These are phyloP conservation scores for Lotus japonicus DNA, from an alignment of 306 rosid genomes.

Conservation along the genomic window DNA sequence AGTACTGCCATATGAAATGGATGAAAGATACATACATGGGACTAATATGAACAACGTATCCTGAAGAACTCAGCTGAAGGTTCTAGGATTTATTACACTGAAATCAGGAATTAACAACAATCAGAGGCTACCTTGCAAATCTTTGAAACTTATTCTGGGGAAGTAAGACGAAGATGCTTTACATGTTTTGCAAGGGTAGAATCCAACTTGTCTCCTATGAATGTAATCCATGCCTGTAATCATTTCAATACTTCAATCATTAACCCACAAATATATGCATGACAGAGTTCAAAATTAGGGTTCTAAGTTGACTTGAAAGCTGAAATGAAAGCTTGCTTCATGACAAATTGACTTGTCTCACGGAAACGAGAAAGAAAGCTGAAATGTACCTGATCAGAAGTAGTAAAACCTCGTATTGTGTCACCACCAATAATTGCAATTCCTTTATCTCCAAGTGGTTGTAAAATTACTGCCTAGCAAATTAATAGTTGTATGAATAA, in stretches of 20 bases:
- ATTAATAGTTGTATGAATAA: constrained; percentile 11
- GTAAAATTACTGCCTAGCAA: constrained; percentile 83
- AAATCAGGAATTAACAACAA: background rate
- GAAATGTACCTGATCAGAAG: constrained; percentile 66
- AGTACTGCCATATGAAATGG: background rate
- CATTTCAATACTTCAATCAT: constrained; percentile 15
- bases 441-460: constrained; percentile 92
- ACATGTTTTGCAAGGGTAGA: constrained; percentile 48
- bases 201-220: constrained; percentile 58
- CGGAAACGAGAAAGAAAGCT: background rate
- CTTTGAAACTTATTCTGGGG: constrained; percentile 37
- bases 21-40: background rate
- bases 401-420: constrained; percentile 82
- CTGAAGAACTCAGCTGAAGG: background rate
- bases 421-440: constrained; percentile 85
- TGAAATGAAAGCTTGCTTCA: background rate
- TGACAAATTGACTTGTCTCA: background rate
- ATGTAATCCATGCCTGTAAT: constrained; percentile 45
- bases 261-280: background rate
- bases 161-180: constrained; percentile 22
- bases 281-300: background rate
- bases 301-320: constrained; percentile 4
- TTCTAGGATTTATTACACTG: background rate
- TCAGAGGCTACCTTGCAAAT: constrained; percentile 22
- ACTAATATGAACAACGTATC: background rate